Percentiles rank a stretch among this genome's conserved stretches.
phyloP scores from a whole-genome alignment of 2,329 filamentous ascomycete genomes.

The Colletotrichum cordylinicola region DNA sequence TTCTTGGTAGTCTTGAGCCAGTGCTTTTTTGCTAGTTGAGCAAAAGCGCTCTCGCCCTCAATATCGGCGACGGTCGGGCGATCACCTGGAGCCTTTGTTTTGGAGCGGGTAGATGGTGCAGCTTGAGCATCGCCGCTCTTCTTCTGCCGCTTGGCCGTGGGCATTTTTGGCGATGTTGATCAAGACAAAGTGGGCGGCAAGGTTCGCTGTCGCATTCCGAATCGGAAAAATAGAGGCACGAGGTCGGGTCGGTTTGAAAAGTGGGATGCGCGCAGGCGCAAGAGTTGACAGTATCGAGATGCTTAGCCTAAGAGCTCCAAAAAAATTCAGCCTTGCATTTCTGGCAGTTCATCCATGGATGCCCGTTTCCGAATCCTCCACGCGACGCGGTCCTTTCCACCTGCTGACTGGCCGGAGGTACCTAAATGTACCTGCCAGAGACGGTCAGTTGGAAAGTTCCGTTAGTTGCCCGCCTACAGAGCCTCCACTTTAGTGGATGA shows the following conservation, averaged over 20 bases:
- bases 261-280: conserved; percentile 30
- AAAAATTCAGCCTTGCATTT: conserved; percentile 43
- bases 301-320: background rate
- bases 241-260: conserved; percentile 21
- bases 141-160: conserved; percentile 64
- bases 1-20: conserved; percentile 74
- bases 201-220: conserved; percentile 6
- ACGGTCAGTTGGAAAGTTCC: background rate
- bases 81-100: conserved; percentile 44
- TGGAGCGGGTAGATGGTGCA: conserved; percentile 33
- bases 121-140: conserved; percentile 52
- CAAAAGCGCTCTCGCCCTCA: conserved; percentile 74
- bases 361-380: background rate
- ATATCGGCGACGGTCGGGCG: conserved; percentile 72
- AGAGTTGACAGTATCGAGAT: conserved; percentile 7
- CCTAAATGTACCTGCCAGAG: background rate
- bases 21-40: conserved; percentile 79
- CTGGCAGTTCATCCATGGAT: background rate
- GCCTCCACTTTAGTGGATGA: background rate
- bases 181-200: background rate
- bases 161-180: conserved; percentile 46
- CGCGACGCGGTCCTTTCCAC: conserved; percentile 1
- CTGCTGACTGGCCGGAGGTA: background rate
- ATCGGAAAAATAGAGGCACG: background rate
- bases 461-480: background rate